Evolutionary conservation across 140 eudicot genomes (phyloP).

Genomic region (Flaveria floridana): DNA sequence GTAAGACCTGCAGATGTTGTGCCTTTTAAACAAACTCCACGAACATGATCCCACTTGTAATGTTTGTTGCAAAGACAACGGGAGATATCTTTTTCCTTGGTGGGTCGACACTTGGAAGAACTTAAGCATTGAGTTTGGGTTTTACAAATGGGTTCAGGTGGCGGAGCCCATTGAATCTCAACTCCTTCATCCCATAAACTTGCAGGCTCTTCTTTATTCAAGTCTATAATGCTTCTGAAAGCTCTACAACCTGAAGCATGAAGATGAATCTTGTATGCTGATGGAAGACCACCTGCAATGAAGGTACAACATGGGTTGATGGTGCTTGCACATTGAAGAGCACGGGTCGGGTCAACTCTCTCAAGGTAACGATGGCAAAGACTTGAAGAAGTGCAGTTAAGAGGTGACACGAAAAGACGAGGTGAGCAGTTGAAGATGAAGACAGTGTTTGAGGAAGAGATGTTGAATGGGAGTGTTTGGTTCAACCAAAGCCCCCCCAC

Average conservation of each 20-base stretch:
- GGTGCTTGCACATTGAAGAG: too few relatives aligned
- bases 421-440: conserved; percentile 62
- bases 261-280: too few relatives aligned
- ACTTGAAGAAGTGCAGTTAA: conserved; percentile 57
- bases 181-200: conserved; percentile 60
- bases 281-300: too few relatives aligned
- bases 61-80: conserved; percentile 52
- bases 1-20: conserved; percentile 17
- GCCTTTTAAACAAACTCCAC: conserved; percentile 40
- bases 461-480: conserved; percentile 58
- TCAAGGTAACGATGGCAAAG: conserved; percentile 51
- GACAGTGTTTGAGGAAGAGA: conserved; percentile 57
- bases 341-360: too few relatives aligned
- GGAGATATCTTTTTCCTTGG: conserved; percentile 31
- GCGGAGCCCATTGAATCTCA: conserved; percentile 62
- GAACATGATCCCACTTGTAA: conserved; percentile 47
- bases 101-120: conserved; percentile 48
- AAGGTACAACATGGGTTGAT: too few relatives aligned
- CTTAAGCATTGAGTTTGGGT: conserved; percentile 47
- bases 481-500: conserved; percentile 68
- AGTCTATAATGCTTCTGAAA: conserved; percentile 21
- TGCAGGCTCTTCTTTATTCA: conserved; percentile 41
- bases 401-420: conserved; percentile 53
- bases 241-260: too few relatives aligned
- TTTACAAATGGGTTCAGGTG: conserved; percentile 50